Conservation (phyloP, 1,139 yeast genomes). For the Pichia sp. region DNA sequence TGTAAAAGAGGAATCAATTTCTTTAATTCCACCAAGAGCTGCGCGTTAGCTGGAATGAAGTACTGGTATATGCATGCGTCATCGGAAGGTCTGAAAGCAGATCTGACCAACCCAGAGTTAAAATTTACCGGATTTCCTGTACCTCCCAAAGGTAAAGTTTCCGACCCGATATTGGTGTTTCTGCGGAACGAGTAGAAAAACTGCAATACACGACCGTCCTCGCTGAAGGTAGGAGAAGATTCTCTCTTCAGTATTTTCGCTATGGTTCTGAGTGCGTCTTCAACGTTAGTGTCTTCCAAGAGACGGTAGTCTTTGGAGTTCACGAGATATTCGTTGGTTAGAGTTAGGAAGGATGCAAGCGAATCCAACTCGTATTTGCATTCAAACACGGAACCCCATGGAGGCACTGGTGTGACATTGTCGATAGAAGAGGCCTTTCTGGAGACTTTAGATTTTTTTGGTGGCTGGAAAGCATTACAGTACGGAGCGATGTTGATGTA, state of each 20-base stretch:
- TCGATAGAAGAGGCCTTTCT: constrained; percentile 57
- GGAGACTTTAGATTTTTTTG: constrained; percentile 53
- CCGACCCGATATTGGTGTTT: constrained; percentile 71
- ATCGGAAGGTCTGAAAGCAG: constrained; percentile 90
- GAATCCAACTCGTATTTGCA: constrained; percentile 90
- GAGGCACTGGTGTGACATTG: constrained; percentile 61
- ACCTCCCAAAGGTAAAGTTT: constrained; percentile 74
- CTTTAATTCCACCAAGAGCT: constrained; percentile 58
- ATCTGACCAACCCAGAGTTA: constrained; percentile 67
- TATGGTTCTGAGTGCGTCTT: constrained; percentile 51
- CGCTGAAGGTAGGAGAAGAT: constrained; percentile 57
- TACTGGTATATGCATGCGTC: constrained; percentile 80
- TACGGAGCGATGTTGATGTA: constrained; percentile 64
- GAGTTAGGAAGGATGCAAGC: constrained; percentile 72
- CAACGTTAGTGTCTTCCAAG: constrained; percentile 55
- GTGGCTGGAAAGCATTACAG: constrained; percentile 91
- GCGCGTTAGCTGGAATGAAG: constrained; percentile 84
- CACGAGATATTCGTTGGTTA: constrained; percentile 65
- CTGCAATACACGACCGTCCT: constrained; percentile 47
- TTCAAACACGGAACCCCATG: constrained; percentile 73
- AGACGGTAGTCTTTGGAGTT: constrained; percentile 47
- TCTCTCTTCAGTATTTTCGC: constrained; percentile 57
- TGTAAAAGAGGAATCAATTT: constrained; percentile 20
- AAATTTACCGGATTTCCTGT: constrained; percentile 77
- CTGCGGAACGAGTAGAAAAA: constrained; percentile 67